Evolutionary conservation across 2,329 filamentous ascomycete genomes (phyloP), one percentile per base, ranked within the genome.

Genomic region (Dactylellina cionopaga): DNA sequence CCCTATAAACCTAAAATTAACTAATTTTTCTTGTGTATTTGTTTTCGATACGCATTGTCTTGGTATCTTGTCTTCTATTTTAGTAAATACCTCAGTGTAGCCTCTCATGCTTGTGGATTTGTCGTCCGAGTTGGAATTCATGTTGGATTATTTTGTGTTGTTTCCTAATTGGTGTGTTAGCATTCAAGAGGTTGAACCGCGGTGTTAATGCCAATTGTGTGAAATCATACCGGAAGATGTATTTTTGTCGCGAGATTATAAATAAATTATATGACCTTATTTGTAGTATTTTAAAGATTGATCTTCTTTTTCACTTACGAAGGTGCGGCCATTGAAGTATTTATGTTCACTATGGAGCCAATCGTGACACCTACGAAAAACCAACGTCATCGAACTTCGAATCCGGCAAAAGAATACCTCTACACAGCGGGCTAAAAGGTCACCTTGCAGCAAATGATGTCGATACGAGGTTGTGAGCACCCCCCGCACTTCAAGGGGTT

Each of bases 291-390:
- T 22, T 17, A 37, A 52, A 39, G 17, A 37, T 35, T 17, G 5
- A 33, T 11, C 27, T 9, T 35, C 15, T 37, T 25, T 39, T 41
- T 43, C 35, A 33, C 43, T 58, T 15, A 47, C 41, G 15, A 54
- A 55, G 66, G 43, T 52, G 58, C 58, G 33, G 58, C 43, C 43
- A 71, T 59, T 47, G 54, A 64, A 59, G 59, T 72, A 72, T 72
- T 72, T 72, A 72, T 72, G 46, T 44, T 27, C 39, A 24, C 25
- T 33, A 31, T 13, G 2, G 2, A n/a, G 37, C 52, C 52, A 31
- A 58, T 41, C 15, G 37, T 11, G 5, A 17, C 35, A 17, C 29
- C 27, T 47, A 52, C 10, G 25, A 33, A 33, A n/a, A 46, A 17
- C 10, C 43, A 64, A 71, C 66, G 66, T 71, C 66, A 71, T 71